These are phyloP conservation scores for Strobilomyces confusus DNA, from an alignment of 768 basidiomycete genomes.

Conservation along the genomic window DNA sequence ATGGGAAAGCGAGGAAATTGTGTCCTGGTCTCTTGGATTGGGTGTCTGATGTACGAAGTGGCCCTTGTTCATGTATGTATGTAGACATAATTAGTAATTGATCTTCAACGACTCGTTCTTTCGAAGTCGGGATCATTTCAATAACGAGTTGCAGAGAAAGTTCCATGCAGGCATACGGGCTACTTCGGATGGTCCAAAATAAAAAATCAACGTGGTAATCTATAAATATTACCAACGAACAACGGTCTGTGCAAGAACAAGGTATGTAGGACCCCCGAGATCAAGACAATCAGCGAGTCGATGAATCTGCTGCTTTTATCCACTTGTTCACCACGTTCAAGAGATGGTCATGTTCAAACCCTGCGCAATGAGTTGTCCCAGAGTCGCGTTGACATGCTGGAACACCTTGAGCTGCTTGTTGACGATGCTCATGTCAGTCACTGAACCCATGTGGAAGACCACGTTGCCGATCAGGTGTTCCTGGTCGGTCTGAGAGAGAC, in stretches of 20 bases:
- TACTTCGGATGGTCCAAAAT: too few species aligned
- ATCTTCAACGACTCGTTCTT: too few species aligned
- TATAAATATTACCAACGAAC: too few species aligned
- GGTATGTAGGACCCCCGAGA: too few species aligned
- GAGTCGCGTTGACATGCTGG: conserved; percentile 33
- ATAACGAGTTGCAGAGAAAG: too few species aligned
- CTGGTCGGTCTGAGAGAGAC: conserved; percentile 33
- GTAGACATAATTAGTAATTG: not conserved
- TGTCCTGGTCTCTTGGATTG: conserved; percentile 21
- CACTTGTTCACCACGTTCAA: not conserved
- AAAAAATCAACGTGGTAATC: too few species aligned
- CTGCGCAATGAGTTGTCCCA: conserved; percentile 35
- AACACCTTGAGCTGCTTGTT: conserved; percentile 34
- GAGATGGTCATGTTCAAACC: conserved; percentile 25
- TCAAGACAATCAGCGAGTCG: too few species aligned
- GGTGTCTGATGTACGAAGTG: conserved; percentile 11
- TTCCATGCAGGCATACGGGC: too few species aligned
- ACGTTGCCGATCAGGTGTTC: conserved; percentile 36
- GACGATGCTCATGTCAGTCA: conserved; percentile 25
- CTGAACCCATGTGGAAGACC: conserved; percentile 37
- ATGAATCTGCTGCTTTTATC: too few species aligned
- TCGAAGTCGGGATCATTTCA: too few species aligned
- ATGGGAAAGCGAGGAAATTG: conserved; percentile 28
- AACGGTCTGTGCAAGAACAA: too few species aligned
- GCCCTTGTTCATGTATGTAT: not conserved